Conservation (phyloP, 768 basidiomycete species). For the Ramaria sp. region DNA sequence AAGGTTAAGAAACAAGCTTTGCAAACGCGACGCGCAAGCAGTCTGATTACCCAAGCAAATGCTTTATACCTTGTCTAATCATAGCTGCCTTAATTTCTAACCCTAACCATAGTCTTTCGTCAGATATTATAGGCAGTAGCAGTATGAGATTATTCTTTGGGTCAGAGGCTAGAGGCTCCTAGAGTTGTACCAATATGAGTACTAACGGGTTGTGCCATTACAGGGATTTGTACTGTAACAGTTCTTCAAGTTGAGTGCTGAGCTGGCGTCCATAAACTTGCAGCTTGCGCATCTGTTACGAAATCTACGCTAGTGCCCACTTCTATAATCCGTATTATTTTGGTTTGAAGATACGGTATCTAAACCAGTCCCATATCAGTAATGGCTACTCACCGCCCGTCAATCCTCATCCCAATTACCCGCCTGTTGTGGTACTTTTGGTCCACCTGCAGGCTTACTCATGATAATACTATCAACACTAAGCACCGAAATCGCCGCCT, state of each 20-base stretch:
- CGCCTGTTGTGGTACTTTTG: slow-evolving; percentile 78
- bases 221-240: too few species aligned
- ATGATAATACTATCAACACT: slow-evolving; percentile 98
- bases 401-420: slow-evolving; percentile 79
- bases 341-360: not conserved
- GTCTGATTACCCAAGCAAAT: not conserved
- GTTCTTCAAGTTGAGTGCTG: too few species aligned
- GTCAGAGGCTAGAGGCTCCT: not conserved
- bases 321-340: not conserved
- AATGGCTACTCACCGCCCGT: not conserved
- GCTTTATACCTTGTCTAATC: too few species aligned
- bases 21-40: slow-evolving; percentile 9
- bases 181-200: not conserved
- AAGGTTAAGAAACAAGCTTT: not conserved
- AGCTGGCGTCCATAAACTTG: too few species aligned
- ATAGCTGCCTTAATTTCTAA: too few species aligned
- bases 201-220: too few species aligned
- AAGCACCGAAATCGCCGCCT: slow-evolving; percentile 83
- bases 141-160: too few species aligned
- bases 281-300: too few species aligned
- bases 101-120: too few species aligned
- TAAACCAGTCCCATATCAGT: not conserved
- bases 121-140: too few species aligned
- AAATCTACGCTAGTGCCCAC: too few species aligned
- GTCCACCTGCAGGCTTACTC: slow-evolving; percentile 87